phyloP scores from a whole-genome alignment of 352 stramenopile genomes.

The Phytopythium mirpurense region DNA sequence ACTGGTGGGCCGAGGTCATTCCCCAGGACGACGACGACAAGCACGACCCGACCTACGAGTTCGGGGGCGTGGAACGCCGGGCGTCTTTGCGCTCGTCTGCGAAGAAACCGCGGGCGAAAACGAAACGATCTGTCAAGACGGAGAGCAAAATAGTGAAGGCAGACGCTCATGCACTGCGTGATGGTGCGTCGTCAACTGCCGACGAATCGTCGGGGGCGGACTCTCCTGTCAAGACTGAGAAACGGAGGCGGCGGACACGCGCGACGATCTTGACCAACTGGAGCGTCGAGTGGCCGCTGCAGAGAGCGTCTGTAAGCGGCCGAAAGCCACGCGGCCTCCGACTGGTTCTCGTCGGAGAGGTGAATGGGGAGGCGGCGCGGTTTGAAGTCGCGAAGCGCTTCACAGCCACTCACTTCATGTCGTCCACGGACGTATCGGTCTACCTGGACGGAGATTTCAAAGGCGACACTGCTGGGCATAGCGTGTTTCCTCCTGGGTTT shows the following conservation, averaged over 20 bases:
- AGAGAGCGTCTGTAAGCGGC: background rate
- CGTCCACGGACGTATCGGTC: constrained; percentile 31
- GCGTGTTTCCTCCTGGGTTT: constrained; percentile 27
- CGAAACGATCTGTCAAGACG: background rate
- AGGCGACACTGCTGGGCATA: constrained; percentile 22
- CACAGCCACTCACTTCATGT: constrained; percentile 34
- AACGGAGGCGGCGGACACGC: background rate
- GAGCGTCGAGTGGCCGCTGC: constrained; percentile 25
- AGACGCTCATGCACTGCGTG: background rate
- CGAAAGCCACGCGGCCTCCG: constrained; percentile 5
- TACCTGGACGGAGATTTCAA: constrained; percentile 35
- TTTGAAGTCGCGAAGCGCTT: constrained; percentile 43
- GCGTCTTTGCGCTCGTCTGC: background rate
- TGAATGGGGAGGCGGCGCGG: constrained; percentile 12
- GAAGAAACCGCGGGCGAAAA: constrained; percentile 1
- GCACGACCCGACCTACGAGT: constrained; percentile 1
- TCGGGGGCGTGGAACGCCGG: background rate
- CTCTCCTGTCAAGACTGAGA: background rate
- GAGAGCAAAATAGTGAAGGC: background rate
- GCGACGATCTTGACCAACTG: constrained; percentile 16
- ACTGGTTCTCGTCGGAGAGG: constrained; percentile 23
- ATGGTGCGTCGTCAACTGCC: background rate
- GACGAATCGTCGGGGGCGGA: background rate
- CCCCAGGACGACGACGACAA: constrained; percentile 1
- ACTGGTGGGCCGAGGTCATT: background rate